Evolutionary conservation across 2,329 filamentous ascomycete genomes (phyloP).

Genomic region (Colletotrichum trifolii): DNA sequence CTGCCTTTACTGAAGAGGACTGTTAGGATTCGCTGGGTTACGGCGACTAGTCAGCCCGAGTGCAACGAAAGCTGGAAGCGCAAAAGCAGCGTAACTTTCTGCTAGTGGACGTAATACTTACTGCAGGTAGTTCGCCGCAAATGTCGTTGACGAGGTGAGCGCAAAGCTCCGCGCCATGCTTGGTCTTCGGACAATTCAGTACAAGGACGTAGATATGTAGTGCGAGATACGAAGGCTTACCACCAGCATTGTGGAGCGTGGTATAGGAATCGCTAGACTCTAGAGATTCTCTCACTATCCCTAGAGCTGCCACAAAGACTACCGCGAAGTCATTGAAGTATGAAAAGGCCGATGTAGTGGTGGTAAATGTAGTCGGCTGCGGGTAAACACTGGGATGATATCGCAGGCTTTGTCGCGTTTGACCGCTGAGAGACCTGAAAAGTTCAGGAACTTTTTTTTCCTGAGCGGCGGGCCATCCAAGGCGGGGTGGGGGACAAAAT

Average conservation of each 20-base stretch:
- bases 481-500: slow-evolving; percentile 36
- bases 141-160: slow-evolving; percentile 88
- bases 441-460: slow-evolving; percentile 34
- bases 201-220: background rate
- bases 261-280: slow-evolving; percentile 67
- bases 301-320: slow-evolving; percentile 80
- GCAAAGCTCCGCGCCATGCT: slow-evolving; percentile 88
- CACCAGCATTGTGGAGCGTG: slow-evolving; percentile 50
- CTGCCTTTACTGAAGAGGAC: slow-evolving; percentile 83
- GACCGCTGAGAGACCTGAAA: slow-evolving; percentile 2
- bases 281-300: slow-evolving; percentile 83
- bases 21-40: slow-evolving; percentile 80
- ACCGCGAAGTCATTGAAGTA: slow-evolving; percentile 71
- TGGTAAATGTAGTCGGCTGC: slow-evolving; percentile 13
- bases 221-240: slow-evolving; percentile 54
- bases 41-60: slow-evolving; percentile 15
- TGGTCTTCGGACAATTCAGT: slow-evolving; percentile 58
- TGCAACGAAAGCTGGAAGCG: background rate
- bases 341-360: slow-evolving; percentile 18
- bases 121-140: slow-evolving; percentile 91
- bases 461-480: slow-evolving; percentile 31
- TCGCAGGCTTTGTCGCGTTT: slow-evolving; percentile 20
- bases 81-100: slow-evolving; percentile 31
- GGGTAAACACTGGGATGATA: slow-evolving; percentile 19
- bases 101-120: slow-evolving; percentile 59